Percentiles rank a stretch among this genome's conserved stretches.
Evolutionary conservation across 129 eudicot species (phyloP).

Genomic region (Saussurea involucrata): DNA sequence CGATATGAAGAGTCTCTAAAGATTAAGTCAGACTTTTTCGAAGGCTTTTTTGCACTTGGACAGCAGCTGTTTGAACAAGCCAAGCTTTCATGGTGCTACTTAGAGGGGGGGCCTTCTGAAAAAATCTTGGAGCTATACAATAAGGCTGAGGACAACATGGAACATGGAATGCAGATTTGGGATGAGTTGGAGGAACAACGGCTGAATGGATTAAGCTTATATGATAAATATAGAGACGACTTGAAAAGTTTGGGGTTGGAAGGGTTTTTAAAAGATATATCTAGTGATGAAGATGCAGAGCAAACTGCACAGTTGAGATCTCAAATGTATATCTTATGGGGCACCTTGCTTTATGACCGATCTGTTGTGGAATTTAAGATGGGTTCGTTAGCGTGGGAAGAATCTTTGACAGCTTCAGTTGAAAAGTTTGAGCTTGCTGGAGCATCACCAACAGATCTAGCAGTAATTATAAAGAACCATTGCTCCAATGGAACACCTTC

Average conservation of each 20-base stretch:
- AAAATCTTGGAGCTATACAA: slow-evolving; percentile 65
- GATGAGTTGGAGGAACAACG: slow-evolving; percentile 91
- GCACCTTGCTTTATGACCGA: slow-evolving; percentile 89
- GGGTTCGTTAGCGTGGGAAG: slow-evolving; percentile 82
- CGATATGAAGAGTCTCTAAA: slow-evolving; percentile 22
- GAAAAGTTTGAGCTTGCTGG: slow-evolving; percentile 95
- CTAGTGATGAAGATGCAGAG: slow-evolving; percentile 69
- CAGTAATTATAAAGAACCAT: slow-evolving; percentile 88
- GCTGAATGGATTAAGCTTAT: slow-evolving; percentile 65
- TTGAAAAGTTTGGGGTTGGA: slow-evolving; percentile 66
- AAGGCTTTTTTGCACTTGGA: slow-evolving; percentile 36
- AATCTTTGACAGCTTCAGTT: slow-evolving; percentile 85
- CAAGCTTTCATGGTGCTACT: slow-evolving; percentile 70
- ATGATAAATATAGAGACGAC: slow-evolving; percentile 56
- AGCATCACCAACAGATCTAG: slow-evolving; percentile 74
- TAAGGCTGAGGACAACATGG: slow-evolving; percentile 94
- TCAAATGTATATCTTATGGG: slow-evolving; percentile 88
- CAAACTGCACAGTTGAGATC: slow-evolving; percentile 66
- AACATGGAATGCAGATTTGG: slow-evolving; percentile 94
- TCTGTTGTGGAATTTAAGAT: slow-evolving; percentile 89
- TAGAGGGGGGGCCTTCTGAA: slow-evolving; percentile 44
- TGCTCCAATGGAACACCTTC: slow-evolving; percentile 73
- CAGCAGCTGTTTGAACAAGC: slow-evolving; percentile 89
- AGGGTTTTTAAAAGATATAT: slow-evolving; percentile 53
- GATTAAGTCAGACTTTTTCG: slow-evolving; percentile 35